These are phyloP conservation scores for Candida berthetii DNA, from an alignment of 805 yeast genomes.

Conservation along the genomic window DNA sequence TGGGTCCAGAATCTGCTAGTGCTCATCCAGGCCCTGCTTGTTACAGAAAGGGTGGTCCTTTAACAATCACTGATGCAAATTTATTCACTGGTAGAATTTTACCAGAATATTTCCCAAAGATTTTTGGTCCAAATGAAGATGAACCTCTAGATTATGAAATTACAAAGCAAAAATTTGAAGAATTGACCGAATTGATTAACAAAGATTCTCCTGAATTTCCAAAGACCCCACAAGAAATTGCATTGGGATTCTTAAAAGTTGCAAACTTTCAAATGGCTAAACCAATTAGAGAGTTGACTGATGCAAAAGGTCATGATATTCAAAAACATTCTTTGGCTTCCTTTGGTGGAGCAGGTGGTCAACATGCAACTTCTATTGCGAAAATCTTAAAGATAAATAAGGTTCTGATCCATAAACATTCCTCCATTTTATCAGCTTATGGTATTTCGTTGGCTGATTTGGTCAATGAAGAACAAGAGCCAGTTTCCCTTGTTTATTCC, in stretches of 20 bases:
- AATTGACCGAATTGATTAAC: conserved; percentile 31
- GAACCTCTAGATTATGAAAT: conserved; percentile 29
- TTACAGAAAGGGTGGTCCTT: conserved; percentile 41
- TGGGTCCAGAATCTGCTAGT: conserved; percentile 42
- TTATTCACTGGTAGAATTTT: conserved; percentile 34
- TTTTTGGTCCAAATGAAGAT: conserved; percentile 39
- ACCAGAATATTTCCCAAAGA: conserved; percentile 36
- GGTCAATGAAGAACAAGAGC: conserved; percentile 21
- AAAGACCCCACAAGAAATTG: conserved; percentile 36
- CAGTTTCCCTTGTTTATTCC: conserved; percentile 21
- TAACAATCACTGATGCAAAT: conserved; percentile 42
- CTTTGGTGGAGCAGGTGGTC: conserved; percentile 48
- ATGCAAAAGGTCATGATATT: conserved; percentile 36
- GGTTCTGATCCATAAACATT: conserved; percentile 39
- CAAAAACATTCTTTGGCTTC: conserved; percentile 37
- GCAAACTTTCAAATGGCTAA: conserved; percentile 42
- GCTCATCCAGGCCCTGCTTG: conserved; percentile 45
- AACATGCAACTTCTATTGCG: conserved; percentile 38
- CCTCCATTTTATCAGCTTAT: conserved; percentile 41
- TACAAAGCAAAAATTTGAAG: conserved; percentile 28
- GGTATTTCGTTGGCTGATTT: conserved; percentile 37
- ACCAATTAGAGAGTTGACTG: conserved; percentile 40
- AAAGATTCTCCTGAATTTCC: conserved; percentile 21
- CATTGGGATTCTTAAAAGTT: conserved; percentile 38
- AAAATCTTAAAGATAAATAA: conserved; percentile 31